Evolutionary conservation across 2,329 filamentous ascomycete genomes (phyloP), one percentile per base, ranked within the genome.

Genomic region (Diaporthe humulicola): DNA sequence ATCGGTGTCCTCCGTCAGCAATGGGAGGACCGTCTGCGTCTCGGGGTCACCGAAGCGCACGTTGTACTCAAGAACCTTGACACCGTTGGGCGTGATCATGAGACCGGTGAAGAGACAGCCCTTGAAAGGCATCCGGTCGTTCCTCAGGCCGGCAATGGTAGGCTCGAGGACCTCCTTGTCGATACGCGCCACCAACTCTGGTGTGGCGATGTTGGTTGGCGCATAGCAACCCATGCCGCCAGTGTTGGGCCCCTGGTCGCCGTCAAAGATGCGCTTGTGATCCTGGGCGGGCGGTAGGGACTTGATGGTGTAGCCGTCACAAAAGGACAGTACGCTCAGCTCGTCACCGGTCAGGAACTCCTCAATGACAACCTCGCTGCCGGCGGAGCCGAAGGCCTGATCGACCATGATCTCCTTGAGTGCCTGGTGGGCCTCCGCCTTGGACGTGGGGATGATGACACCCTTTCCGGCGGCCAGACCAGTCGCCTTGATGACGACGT

Each of bases 161-260:
- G 96, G 96, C 82, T 95, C 91, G n/a, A 98, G 90, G 72, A 98
- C 93, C 45, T 93, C 94, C 73, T 89, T 88, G 81, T 98, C 93
- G 76, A 99, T 92, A 76, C 92, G 89, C 25, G 93, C 93, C 25
- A 97, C 89, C n/a, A 98, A 88, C 76, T 93, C 91, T 70, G 92
- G 90, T 0, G 93, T 93, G 40, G 93, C 92, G 79, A 96, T 93
- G 77, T 91, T 93, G 1, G 96, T 97, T n/a, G 94, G 94, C 22
- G 96, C 95, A 84, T 98, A 98, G 82, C 95, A 98, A 70, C 97
- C 97, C 97, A 98, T 98, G 54, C 97, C 97, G 75, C 96, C 97
- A 2, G 97, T 98, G 86, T 98, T 98, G 50, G 95, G 94, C 1
- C 97, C 97, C 67, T 91, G 89, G 82, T 98, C 96, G 72, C 94